Evolutionary conservation across 176 grass and related monocot genomes (phyloP), one percentile per base, ranked within the genome.

Genomic region (Oryza rufipogon): DNA sequence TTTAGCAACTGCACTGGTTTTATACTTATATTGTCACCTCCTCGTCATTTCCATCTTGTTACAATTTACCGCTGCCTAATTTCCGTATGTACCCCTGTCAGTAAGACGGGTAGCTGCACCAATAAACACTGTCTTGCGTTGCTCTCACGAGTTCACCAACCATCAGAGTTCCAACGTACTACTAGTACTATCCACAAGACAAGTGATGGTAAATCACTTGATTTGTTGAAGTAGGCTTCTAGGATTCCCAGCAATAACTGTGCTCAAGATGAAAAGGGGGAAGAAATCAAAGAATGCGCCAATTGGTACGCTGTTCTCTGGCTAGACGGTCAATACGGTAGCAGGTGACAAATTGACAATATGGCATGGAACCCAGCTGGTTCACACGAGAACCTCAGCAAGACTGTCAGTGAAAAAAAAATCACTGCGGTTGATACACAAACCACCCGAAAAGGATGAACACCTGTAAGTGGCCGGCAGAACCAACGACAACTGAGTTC

Each of bases 131-230:
- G 7, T 68, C 30, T 17, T 56, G 34, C 11, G 45, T 49, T 16
- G 68, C 68, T 48, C 19, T 61, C 46, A 52, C 28, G 20, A 2
- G 12, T 22, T 80, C 82, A 77, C 34, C 83, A 39, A 86, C 68
- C 58, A 36, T 67, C 73, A 30, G 13, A 23, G 73, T 19, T 20
- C 72, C 32, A 42, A 20, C 6, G 19, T 32, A 73, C 76, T 23
- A 66, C 76, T 32, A 73, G 70, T 23, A 66, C 76, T 23, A 44
- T 73, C 70, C 60, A 36, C 73, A 41, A 67, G 70, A 42, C n/a
- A 80, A 4, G 25, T 9, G 44, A 32, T 5, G 7, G 41, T 44
- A 14, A 2, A 80, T 80, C 42, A 0, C 9, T 63, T 23, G 58
- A 63, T 63, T 23, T 63, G 58, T 63, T 63, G 8, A 32, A 32